Conservation (phyloP, 1,139 yeast genomes). For the Suhomyces choctaworum region DNA sequence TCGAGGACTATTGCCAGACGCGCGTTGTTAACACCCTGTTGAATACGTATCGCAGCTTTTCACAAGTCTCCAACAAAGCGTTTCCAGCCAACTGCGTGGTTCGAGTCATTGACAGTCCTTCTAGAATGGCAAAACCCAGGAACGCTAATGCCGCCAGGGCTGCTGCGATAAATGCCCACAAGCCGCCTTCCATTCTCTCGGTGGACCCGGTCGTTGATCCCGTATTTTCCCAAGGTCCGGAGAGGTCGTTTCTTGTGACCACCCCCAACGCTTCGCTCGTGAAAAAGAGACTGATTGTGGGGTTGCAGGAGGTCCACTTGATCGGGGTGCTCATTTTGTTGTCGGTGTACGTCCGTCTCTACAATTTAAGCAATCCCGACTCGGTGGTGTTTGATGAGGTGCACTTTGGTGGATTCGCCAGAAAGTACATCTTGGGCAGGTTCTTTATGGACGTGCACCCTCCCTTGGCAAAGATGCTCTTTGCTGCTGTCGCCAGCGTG, state of each 20-base stretch:
- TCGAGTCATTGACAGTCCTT: too few relatives aligned
- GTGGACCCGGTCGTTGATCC: slow-evolving; percentile 34
- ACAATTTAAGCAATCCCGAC: slow-evolving; percentile 63
- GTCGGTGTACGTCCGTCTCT: slow-evolving; percentile 49
- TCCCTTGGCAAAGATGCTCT: slow-evolving; percentile 86
- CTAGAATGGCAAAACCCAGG: slow-evolving; percentile 13
- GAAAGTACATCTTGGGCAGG: slow-evolving; percentile 67
- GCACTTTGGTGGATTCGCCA: slow-evolving; percentile 79
- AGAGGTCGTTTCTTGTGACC: slow-evolving; percentile 33
- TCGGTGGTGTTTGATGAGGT: slow-evolving; percentile 94
- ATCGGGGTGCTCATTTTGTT: slow-evolving; percentile 53
- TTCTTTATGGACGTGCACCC: slow-evolving; percentile 95
- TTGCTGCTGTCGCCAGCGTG: slow-evolving; percentile 69
- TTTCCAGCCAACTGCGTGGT: too few relatives aligned
- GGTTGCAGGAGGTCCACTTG: slow-evolving; percentile 29
- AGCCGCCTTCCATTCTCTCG: slow-evolving; percentile 14
- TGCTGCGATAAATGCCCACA: slow-evolving; percentile 14
- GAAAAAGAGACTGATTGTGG: slow-evolving; percentile 24
- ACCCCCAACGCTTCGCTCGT: slow-evolving; percentile 23
- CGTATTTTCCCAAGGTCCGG: slow-evolving; percentile 25
- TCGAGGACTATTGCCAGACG: slow-evolving; percentile 1
- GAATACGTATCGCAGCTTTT: slow-evolving; percentile 2
- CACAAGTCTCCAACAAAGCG: too few relatives aligned
- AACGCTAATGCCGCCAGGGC: slow-evolving; percentile 11
- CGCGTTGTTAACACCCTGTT: slow-evolving; percentile 16